Conservation (phyloP, 495 filamentous ascomycete genomes). For the Bathelium albidoporum region DNA sequence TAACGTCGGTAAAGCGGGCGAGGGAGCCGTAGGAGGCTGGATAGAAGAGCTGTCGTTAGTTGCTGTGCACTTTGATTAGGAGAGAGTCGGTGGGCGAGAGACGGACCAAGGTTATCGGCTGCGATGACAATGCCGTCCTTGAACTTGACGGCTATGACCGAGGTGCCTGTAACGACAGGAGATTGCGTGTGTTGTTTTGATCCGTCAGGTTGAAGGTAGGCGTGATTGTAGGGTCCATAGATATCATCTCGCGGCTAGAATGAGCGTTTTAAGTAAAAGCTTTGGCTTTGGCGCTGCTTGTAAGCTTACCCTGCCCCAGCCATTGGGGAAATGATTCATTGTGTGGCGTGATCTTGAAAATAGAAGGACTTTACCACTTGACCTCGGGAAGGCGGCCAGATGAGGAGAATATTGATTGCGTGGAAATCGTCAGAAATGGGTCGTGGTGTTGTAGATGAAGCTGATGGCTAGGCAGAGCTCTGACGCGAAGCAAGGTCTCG, state of each 20-base stretch:
- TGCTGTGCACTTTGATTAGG: conserved; percentile 5
- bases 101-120: conserved; percentile 85
- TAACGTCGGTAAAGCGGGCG: conserved; percentile 90
- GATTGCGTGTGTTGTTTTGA: conserved; percentile 80
- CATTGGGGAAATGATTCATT: conserved; percentile 95
- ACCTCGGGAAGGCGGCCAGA: too few species aligned
- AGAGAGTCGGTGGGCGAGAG: conserved; percentile 6
- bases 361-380: too few species aligned
- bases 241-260: conserved; percentile 83
- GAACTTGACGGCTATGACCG: conserved; percentile 87
- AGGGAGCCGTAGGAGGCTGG: conserved; percentile 94
- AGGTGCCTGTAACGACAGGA: conserved; percentile 91
- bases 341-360: background rate
- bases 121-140: conserved; percentile 93
- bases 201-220: conserved; percentile 60
- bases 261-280: background rate
- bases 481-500: too few species aligned
- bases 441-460: background rate
- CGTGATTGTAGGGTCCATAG: conserved; percentile 83
- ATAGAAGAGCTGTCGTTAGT: background rate
- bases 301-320: conserved; percentile 81
- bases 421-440: too few species aligned
- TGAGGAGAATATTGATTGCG: too few species aligned
- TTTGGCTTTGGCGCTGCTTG: conserved; percentile 9
- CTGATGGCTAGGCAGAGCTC: conserved; percentile 5